These are phyloP conservation scores for Mycena alexandri DNA, from an alignment of 768 basidiomycete species.

Conservation along the genomic window DNA sequence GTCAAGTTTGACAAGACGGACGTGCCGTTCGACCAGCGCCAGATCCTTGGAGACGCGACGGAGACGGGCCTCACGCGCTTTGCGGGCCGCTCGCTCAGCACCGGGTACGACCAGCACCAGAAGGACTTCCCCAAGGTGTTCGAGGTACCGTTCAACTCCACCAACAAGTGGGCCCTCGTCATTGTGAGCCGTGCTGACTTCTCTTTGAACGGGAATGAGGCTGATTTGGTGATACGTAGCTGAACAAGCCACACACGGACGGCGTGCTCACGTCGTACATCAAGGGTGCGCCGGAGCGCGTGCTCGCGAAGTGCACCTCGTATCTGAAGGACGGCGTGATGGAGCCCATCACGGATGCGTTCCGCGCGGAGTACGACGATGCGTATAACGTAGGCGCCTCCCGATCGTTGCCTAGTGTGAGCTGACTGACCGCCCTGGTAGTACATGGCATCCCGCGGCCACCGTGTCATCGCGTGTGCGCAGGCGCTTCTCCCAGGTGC, in stretches of 20 bases:
- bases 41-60: slow-evolving; percentile 79
- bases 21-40: slow-evolving; percentile 70
- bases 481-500: slow-evolving; percentile 66
- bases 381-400: slow-evolving; percentile 66
- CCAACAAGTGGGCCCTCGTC: slow-evolving; percentile 80
- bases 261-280: slow-evolving; percentile 68
- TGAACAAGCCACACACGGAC: slow-evolving; percentile 65
- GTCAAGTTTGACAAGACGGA: slow-evolving; percentile 78
- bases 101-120: slow-evolving; percentile 67
- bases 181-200: slow-evolving; percentile 57
- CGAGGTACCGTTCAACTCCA: slow-evolving; percentile 81
- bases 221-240: slow-evolving; percentile 46
- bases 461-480: slow-evolving; percentile 81
- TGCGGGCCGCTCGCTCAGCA: slow-evolving; percentile 65
- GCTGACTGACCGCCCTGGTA: slow-evolving; percentile 39
- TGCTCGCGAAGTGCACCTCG: slow-evolving; percentile 72
- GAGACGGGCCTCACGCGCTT: slow-evolving; percentile 81
- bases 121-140: slow-evolving; percentile 71
- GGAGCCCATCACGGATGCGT: slow-evolving; percentile 67
- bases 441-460: slow-evolving; percentile 85
- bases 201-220: background rate
- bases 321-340: slow-evolving; percentile 66
- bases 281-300: slow-evolving; percentile 79
- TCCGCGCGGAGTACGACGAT: slow-evolving; percentile 64
- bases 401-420: background rate